Evolutionary conservation across 805 yeast species (phyloP).

Genomic region (Kuraishia piskuri): DNA sequence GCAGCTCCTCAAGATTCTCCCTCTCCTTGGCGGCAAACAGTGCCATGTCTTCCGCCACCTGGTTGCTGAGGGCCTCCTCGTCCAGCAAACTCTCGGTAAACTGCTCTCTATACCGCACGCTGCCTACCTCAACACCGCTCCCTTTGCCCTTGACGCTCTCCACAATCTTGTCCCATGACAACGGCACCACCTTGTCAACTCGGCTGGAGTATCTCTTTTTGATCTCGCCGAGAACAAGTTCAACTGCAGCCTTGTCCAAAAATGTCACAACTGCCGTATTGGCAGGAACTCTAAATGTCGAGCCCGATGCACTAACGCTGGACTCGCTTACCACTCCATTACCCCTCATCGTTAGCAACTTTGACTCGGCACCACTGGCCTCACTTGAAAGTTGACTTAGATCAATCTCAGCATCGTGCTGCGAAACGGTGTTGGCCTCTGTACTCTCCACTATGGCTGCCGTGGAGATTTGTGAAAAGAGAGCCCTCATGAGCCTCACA

Average conservation of each 20-base stretch:
- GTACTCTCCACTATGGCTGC: slow-evolving; percentile 51
- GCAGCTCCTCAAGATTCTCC: slow-evolving; percentile 45
- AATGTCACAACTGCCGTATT: slow-evolving; percentile 61
- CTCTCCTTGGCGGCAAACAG: slow-evolving; percentile 67
- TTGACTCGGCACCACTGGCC: slow-evolving; percentile 33
- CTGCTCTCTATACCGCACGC: slow-evolving; percentile 30
- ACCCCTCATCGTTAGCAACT: slow-evolving; percentile 16
- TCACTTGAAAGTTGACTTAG: slow-evolving; percentile 24
- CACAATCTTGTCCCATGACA: neutral
- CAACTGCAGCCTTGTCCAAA: slow-evolving; percentile 60
- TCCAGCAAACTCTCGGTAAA: slow-evolving; percentile 33
- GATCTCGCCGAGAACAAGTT: slow-evolving; percentile 56
- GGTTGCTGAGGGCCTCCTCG: slow-evolving; percentile 39
- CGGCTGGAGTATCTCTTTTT: slow-evolving; percentile 29
- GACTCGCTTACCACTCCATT: slow-evolving; percentile 6
- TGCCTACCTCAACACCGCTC: slow-evolving; percentile 20
- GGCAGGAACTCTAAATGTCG: slow-evolving; percentile 1
- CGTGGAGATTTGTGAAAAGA: slow-evolving; percentile 50
- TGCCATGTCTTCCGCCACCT: slow-evolving; percentile 53
- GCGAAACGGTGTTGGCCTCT: neutral
- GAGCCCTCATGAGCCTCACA: slow-evolving; percentile 40
- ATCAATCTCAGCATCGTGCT: neutral
- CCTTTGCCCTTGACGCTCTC: slow-evolving; percentile 10
- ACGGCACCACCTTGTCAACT: slow-evolving; percentile 25
- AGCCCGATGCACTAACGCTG: neutral